Evolutionary conservation across 768 basidiomycete species (phyloP).

Genomic region (Cantharellus cinnabarinus): DNA sequence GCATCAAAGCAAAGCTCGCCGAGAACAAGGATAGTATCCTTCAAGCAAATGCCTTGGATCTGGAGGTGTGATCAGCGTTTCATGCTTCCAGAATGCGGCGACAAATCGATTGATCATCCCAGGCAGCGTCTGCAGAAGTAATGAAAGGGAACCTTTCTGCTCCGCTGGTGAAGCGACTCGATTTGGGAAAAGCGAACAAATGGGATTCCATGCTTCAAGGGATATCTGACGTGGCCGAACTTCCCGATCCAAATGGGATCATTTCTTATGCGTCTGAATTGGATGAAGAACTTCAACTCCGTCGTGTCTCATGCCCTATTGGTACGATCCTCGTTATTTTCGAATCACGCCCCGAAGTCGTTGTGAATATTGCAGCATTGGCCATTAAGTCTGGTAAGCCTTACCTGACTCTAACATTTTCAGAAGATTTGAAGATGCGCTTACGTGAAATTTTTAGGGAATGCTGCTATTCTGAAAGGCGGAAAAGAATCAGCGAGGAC

Average conservation of each 20-base stretch:
- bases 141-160: slow-evolving; percentile 66
- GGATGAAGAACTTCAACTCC: slow-evolving; percentile 71
- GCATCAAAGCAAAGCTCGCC: slow-evolving; percentile 48
- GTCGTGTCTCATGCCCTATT: slow-evolving; percentile 89
- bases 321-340: slow-evolving; percentile 94
- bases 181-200: slow-evolving; percentile 61
- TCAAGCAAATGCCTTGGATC: slow-evolving; percentile 59
- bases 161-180: slow-evolving; percentile 69
- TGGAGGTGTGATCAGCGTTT: slow-evolving; percentile 32
- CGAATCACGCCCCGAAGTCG: slow-evolving; percentile 91
- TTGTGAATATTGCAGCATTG: slow-evolving; percentile 88
- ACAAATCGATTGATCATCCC: neutral
- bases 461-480: slow-evolving; percentile 91
- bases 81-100: neutral
- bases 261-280: slow-evolving; percentile 81
- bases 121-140: slow-evolving; percentile 65
- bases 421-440: neutral
- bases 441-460: slow-evolving; percentile 32
- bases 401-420: neutral
- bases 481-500: slow-evolving; percentile 88
- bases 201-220: slow-evolving; percentile 92
- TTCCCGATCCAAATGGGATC: slow-evolving; percentile 72
- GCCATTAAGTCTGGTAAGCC: slow-evolving; percentile 85
- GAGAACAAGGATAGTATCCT: slow-evolving; percentile 47
- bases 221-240: slow-evolving; percentile 60